phyloP scores from a whole-genome alignment of 2,329 filamentous ascomycete species.

The Venturia aucupariae region DNA sequence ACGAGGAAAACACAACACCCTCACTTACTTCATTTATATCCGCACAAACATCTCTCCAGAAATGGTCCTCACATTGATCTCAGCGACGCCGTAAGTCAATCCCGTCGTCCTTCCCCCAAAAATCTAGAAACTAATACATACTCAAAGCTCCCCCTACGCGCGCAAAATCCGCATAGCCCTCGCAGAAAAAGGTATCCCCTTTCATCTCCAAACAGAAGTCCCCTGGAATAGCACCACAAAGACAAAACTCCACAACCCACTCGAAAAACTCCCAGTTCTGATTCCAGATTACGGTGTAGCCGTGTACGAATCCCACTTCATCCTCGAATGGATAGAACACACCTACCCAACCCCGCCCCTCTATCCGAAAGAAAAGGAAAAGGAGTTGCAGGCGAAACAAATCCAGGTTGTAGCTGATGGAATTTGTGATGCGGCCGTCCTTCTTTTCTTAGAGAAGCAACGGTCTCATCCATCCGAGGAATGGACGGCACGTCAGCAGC shows the following conservation, averaged over 20 bases:
- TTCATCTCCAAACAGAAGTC: constrained; percentile 33
- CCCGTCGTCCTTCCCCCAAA: neutral
- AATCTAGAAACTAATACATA: neutral
- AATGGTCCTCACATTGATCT: neutral
- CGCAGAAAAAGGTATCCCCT: constrained; percentile 31
- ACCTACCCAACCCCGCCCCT: constrained; percentile 25
- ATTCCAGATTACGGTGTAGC: constrained; percentile 17
- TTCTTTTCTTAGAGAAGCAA: constrained; percentile 29
- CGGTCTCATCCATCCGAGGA: constrained; percentile 24
- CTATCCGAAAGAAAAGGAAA: constrained; percentile 18
- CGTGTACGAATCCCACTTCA: constrained; percentile 30
- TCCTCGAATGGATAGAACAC: constrained; percentile 30
- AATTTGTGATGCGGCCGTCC: constrained; percentile 30
- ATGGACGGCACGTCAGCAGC: constrained; percentile 23
- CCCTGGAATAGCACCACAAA: constrained; percentile 33
- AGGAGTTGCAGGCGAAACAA: constrained; percentile 26
- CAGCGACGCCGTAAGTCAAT: neutral
- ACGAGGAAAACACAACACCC: no score
- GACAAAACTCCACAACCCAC: constrained; percentile 31
- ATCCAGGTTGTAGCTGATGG: constrained; percentile 29
- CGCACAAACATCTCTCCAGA: no score
- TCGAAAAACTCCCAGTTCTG: constrained; percentile 33
- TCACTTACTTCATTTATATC: no score
- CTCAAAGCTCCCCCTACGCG: constrained; percentile 22
- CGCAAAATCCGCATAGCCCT: constrained; percentile 34